A percentile compares a stretch with the other conserved stretches of the same genome.
Conservation (phyloP, 768 basidiomycete genomes). For the Lentinus tigrinus region DNA sequence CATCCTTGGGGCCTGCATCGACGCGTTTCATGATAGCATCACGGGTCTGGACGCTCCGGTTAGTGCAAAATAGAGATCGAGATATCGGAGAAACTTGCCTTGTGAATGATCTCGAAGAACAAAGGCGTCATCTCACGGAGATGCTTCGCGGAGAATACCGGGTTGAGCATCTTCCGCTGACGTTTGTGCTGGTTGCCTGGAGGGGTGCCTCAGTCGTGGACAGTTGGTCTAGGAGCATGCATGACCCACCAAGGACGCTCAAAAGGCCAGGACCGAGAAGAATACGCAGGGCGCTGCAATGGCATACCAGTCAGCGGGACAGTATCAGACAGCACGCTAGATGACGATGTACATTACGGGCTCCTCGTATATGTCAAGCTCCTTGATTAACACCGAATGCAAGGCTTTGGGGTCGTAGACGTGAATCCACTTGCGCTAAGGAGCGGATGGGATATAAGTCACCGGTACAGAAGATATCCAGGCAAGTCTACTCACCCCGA, state of each 20-base stretch:
- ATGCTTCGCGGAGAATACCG: slow-evolving; percentile 47
- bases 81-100: slow-evolving; percentile 30
- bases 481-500: too few relatives aligned
- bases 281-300: slow-evolving; percentile 3
- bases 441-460: too few relatives aligned
- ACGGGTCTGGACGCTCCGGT: slow-evolving; percentile 7
- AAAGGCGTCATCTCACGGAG: slow-evolving; percentile 45
- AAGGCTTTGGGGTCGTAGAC: slow-evolving; percentile 46
- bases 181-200: neutral
- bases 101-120: slow-evolving; percentile 44
- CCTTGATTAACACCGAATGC: slow-evolving; percentile 46
- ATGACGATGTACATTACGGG: neutral
- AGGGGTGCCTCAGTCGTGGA: too few relatives aligned
- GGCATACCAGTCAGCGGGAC: neutral
- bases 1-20: neutral
- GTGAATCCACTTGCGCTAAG: slow-evolving; percentile 32
- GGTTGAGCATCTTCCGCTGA: slow-evolving; percentile 46
- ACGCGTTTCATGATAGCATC: slow-evolving; percentile 14
- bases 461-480: too few relatives aligned
- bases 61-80: slow-evolving; percentile 16
- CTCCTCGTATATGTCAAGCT: slow-evolving; percentile 23
- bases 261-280: slow-evolving; percentile 13
- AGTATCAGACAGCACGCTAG: too few relatives aligned
- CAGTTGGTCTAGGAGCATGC: too few relatives aligned
- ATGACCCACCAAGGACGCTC: slow-evolving; percentile 1